Evolutionary conservation across 768 basidiomycete species (phyloP).

Genomic region (Podaxis carcinomalis): DNA sequence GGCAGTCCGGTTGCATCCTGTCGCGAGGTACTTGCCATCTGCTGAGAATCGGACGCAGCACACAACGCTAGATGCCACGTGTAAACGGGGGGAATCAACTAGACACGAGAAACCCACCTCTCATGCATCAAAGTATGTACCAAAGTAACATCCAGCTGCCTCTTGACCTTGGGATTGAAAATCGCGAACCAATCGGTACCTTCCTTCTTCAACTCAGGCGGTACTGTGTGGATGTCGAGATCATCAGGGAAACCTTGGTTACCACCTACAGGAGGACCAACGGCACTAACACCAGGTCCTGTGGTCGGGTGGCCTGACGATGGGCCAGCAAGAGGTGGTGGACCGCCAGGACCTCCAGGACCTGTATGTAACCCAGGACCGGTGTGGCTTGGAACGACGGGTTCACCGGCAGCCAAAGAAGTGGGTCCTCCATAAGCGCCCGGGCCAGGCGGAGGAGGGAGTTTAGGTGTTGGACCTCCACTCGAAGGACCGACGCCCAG

Average conservation of each 20-base stretch:
- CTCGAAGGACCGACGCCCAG: conserved; percentile 4
- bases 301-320: conserved; percentile 9
- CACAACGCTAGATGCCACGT: conserved; percentile 34
- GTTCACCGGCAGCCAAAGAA: conserved; percentile 2
- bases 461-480: conserved; percentile 11
- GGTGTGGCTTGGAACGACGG: conserved; percentile 3
- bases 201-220: conserved; percentile 56
- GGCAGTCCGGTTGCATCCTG: conserved; percentile 89
- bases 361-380: conserved; percentile 8
- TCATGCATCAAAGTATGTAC: conserved; percentile 81
- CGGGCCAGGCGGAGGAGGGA: conserved; percentile 15
- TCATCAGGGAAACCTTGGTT: conserved; percentile 33
- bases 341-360: conserved; percentile 5
- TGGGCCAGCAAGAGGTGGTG: conserved; percentile 7
- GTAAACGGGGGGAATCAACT: conserved; percentile 9
- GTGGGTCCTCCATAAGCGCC: conserved; percentile 5
- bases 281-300: conserved; percentile 6
- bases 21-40: conserved; percentile 88
- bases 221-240: conserved; percentile 38
- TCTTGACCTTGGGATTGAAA: conserved; percentile 74
- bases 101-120: conserved; percentile 45
- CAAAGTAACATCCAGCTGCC: conserved; percentile 65
- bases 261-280: not conserved
- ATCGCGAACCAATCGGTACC: conserved; percentile 84
- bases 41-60: conserved; percentile 95